phyloP scores from a whole-genome alignment of 179 eudicot species.

The Gypsophila paniculata region DNA sequence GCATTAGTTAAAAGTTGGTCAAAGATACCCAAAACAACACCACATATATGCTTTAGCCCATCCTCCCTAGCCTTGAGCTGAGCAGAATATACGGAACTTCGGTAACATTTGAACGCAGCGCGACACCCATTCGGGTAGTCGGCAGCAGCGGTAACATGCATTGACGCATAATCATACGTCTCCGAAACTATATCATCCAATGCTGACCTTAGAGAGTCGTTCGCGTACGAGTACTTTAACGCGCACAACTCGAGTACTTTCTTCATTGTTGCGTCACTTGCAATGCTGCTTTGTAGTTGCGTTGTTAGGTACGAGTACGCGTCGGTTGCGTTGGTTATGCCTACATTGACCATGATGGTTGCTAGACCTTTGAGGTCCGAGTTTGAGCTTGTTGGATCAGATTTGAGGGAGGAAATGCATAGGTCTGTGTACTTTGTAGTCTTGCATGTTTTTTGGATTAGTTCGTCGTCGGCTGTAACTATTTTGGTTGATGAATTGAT shows the following conservation, averaged over 20 bases:
- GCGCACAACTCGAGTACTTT: slow-evolving; percentile 54
- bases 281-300: slow-evolving; percentile 20
- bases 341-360: slow-evolving; percentile 48
- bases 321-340: slow-evolving; percentile 51
- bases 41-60: slow-evolving; percentile 65
- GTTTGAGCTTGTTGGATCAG: slow-evolving; percentile 47
- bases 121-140: slow-evolving; percentile 70
- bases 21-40: slow-evolving; percentile 60
- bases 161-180: slow-evolving; percentile 59
- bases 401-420: slow-evolving; percentile 57
- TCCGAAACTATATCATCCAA: slow-evolving; percentile 45
- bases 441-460: slow-evolving; percentile 65
- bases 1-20: slow-evolving; percentile 24
- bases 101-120: slow-evolving; percentile 44
- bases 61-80: slow-evolving; percentile 56
- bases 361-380: slow-evolving; percentile 70
- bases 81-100: slow-evolving; percentile 47
- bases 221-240: slow-evolving; percentile 47
- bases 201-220: slow-evolving; percentile 44
- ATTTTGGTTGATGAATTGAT: background rate
- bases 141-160: slow-evolving; percentile 58
- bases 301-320: slow-evolving; percentile 50
- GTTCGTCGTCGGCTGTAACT: slow-evolving; percentile 26
- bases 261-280: slow-evolving; percentile 31
- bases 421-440: slow-evolving; percentile 61